Conservation (phyloP, 78 protist species). For the Tieghemostelium lacteum region DNA sequence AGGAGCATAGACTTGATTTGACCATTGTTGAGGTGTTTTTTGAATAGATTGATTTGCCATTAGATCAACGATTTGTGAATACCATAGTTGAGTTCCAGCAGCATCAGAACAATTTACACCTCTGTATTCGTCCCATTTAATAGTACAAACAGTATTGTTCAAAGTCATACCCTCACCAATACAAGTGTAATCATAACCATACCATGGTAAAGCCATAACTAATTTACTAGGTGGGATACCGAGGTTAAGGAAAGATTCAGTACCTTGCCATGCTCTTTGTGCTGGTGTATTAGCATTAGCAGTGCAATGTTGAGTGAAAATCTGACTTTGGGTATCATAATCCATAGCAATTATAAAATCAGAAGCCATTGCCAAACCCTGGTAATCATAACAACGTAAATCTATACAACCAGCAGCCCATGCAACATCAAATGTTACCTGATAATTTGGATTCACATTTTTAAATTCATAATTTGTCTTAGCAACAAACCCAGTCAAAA, state of each 20-base stretch:
- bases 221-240: constrained; percentile 48
- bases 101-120: constrained; percentile 67
- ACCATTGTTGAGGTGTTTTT: constrained; percentile 37
- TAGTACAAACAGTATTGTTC: constrained; percentile 9
- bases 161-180: background rate
- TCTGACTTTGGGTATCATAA: constrained; percentile 75
- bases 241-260: constrained; percentile 47
- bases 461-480: constrained; percentile 39
- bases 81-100: constrained; percentile 59
- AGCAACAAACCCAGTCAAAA: constrained; percentile 46
- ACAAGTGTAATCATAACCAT: constrained; percentile 64
- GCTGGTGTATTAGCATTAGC: constrained; percentile 80
- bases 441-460: constrained; percentile 20
- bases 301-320: constrained; percentile 17
- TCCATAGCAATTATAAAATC: constrained; percentile 85
- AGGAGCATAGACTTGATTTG: constrained; percentile 39
- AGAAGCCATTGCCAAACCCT: constrained; percentile 41
- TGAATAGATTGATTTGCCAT: background rate
- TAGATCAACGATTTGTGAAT: constrained; percentile 8
- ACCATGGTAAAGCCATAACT: constrained; percentile 85
- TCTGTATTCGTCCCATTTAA: constrained; percentile 8
- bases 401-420: constrained; percentile 86
- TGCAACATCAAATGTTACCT: constrained; percentile 78
- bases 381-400: constrained; percentile 70
- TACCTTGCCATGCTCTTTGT: constrained; percentile 27